Evolutionary conservation across 148 eudicot species (phyloP), one percentile per base, ranked within the genome.

Genomic region (Heliosperma pusillum): DNA sequence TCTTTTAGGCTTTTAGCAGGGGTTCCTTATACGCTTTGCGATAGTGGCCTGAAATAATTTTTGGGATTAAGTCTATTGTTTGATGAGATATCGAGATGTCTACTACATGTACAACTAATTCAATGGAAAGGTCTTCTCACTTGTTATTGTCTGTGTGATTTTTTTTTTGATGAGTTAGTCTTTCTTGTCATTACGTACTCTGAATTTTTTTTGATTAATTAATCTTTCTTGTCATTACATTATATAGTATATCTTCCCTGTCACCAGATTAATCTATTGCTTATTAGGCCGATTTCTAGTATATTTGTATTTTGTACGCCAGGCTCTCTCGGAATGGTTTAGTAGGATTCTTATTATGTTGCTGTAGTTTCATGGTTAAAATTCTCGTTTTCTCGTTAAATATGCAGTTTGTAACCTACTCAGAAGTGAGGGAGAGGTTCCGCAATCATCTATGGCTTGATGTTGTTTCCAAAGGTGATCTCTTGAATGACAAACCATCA

Each of bases 401-500:
- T 77, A 36, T 84, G 86, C 99, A 95, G 99, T 95, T 89, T 80
- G 60, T 80, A 73, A 92, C 90, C 36, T 95, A 95, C 86, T 83
- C 76, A 69, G 97, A 92, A 77, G 77, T 95, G 47, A 89, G 71
- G 77, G 91, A 80, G 67, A 89, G 94, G 70, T 95, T 88, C 82
- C 66, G 70, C 24, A 74, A 82, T 79, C 99, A 95, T 88, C 91
- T 95, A 77, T 95, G 98, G 99, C 80, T 95, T 58, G 99, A 95
- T 83, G 97, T 92, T 40, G 89, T 95, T 70, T 95, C 99, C 57
- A 95, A 95, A 80, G 87, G 89, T 75, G 99, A 90, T 80, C 86
- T 92, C 42, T 82, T 92, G 74, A 80, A 80, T 59, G 89, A 86
- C 52, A 74, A 88, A 42, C 91, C 96, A 12, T 86, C 83, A 21